Evolutionary conservation across 176 grass and related monocot species (phyloP), one percentile per base, ranked within the genome.

Genomic region (Saccharum officinarum): DNA sequence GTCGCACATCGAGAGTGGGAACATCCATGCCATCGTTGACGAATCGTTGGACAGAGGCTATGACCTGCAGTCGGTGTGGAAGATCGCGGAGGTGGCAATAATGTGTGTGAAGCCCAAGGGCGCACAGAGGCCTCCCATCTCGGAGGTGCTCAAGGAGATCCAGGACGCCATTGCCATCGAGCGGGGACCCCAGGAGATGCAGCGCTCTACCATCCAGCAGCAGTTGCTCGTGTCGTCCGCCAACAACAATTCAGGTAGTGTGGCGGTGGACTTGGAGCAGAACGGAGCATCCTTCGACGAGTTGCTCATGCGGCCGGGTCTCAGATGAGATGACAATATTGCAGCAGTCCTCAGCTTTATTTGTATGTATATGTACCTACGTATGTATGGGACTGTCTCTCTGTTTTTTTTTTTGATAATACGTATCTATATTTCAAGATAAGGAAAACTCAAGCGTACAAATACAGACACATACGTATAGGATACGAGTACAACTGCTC

Each of bases 141-240:
- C 94, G 6, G 93, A 96, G 82, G 88, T 99, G 80, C 85, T 96
- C 34, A 99, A 99, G 82, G 97, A 99, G 75, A 94, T 99, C 82
- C 97, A 99, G 81, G 92, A 94, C 9, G 97, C 97, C 46, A 92
- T 99, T 33, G 86, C 85, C 60, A 91, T 99, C 4, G 94, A 96
- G 69, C 84, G 69, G 7, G 86, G 68, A 11, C 61, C 81, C 45
- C 73, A 92, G 67, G 40, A 60, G 12, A 77, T 72, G 77, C 71
- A 83, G 38, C 66, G 74, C 31, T 50, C 71, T 18, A 17, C 42
- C 8, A 83, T 30, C 71, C 82, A 23, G 7, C 83, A 85, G 17
- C 76, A 89, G 37, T 38, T 76, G 34, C n/a, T n/a, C n/a, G n/a
- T n/a, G n/a, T n/a, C n/a, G n/a, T n/a, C n/a, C n/a, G 40, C 18